Evolutionary conservation across 176 grass and related monocot species (phyloP), one percentile per base, ranked within the genome.

Genomic region (Areca catechu): DNA sequence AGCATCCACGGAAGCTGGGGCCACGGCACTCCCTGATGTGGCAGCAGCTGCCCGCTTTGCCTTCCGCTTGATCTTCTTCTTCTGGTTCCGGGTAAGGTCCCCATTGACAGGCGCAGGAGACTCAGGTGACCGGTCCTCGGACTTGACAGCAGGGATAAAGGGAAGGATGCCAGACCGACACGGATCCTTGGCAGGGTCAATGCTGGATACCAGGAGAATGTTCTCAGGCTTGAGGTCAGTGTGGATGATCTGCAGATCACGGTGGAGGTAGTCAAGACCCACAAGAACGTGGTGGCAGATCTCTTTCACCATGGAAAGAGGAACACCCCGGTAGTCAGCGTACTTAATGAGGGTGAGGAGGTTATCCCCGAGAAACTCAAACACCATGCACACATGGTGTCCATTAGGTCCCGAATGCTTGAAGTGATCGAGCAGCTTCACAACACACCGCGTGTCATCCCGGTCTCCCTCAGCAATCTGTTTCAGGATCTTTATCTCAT

Each of bases 141-240:
- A 55, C 69, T 73, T 93, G 16, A 72, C 50, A 27, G 79, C 58
- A 62, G 88, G 71, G 5, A 70, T 23, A 74, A 98, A 63, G 54
- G 82, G 82, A 20, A 82, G 79, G 12, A 71, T 61, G 63, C 79
- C 78, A 4, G 88, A 89, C 21, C 63, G 83, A 34, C 71, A 18
- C 4, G 94, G 94, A 49, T 98, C 94, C 77, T 98, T 98, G 30
- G 88, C 60, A 19, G 94, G 85, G 48, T 98, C 94, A 76, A 98
- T 76, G 10, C 72, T 77, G 34, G 87, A 93, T 37, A 79, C 71
- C 1, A 98, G 85, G 71, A 98, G 79, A 73, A 98, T 93, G 18
- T 98, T 98, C 66, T 98, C 94, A 20, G 94, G 94, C 55, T 98
- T 98, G 65, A 98, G 85, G 16, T 98, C 94, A 22, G 94, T 98